phyloP scores from a whole-genome alignment of 805 yeast species.

The Starmerella gropengiesseri region DNA sequence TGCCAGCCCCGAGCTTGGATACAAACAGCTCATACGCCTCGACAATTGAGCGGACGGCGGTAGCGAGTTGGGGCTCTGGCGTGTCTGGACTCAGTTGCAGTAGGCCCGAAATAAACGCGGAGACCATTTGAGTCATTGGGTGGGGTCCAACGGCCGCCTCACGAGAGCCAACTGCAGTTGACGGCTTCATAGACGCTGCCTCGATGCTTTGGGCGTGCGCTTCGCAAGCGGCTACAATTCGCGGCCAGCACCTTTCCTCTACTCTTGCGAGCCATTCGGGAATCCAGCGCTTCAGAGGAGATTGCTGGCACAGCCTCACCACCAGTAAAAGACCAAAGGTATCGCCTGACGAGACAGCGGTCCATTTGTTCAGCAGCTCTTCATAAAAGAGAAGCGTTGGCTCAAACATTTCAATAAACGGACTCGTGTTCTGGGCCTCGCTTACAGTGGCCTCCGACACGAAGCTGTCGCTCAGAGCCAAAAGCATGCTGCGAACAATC shows the following conservation, averaged over 20 bases:
- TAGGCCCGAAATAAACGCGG: conserved; percentile 59
- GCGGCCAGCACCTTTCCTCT: conserved; percentile 72
- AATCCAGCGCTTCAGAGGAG: conserved; percentile 65
- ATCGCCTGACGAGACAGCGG: conserved; percentile 34
- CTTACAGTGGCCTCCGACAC: conserved; percentile 12
- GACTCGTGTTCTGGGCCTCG: neutral
- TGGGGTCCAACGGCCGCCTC: conserved; percentile 35
- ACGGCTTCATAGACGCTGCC: conserved; percentile 35
- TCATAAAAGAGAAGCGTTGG: conserved; percentile 13
- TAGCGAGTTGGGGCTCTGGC: conserved; percentile 57
- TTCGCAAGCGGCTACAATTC: conserved; percentile 66
- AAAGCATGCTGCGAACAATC: conserved; percentile 18
- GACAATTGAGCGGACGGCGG: conserved; percentile 56
- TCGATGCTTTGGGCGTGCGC: conserved; percentile 64
- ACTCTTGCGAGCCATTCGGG: conserved; percentile 41
- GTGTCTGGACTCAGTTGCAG: conserved; percentile 40
- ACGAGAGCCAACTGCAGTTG: conserved; percentile 7
- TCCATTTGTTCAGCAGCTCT: conserved; percentile 11
- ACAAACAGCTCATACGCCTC: conserved; percentile 70
- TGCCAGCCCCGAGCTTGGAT: conserved; percentile 35
- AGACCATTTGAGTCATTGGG: conserved; percentile 67
- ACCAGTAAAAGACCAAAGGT: conserved; percentile 66
- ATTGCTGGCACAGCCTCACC: conserved; percentile 60
- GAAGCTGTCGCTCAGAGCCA: conserved; percentile 17
- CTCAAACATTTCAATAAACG: conserved; percentile 9